Evolutionary conservation across 352 stramenopile genomes (phyloP).

Genomic region (Globisporangium ultimum): DNA sequence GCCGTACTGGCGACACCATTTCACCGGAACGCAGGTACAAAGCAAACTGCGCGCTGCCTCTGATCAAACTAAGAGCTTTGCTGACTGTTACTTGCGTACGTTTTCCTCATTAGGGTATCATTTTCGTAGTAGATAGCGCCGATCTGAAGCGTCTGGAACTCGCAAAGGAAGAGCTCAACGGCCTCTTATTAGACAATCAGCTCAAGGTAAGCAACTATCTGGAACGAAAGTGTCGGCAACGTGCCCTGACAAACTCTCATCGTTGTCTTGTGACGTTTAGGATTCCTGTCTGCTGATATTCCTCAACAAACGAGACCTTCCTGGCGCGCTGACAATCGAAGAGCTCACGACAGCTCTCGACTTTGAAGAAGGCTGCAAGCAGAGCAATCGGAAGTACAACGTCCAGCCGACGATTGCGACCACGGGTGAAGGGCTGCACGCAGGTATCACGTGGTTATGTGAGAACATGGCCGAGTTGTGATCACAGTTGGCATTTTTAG

Average conservation of each 20-base stretch:
- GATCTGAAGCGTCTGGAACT: conserved; percentile 63
- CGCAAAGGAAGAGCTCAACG: conserved; percentile 66
- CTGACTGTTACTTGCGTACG: conserved; percentile 3
- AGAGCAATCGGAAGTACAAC: conserved; percentile 43
- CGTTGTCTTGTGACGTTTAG: not conserved
- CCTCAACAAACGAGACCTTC: conserved; percentile 80
- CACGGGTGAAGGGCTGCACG: conserved; percentile 68
- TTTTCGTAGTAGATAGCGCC: conserved; percentile 83
- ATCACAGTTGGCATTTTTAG: not conserved
- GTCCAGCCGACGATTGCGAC: conserved; percentile 74
- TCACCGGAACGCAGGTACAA: conserved; percentile 74
- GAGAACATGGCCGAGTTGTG: conserved; percentile 70
- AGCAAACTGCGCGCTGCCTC: not conserved
- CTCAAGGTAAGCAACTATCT: conserved; percentile 28
- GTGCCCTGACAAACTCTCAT: not conserved
- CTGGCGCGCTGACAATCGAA: conserved; percentile 39
- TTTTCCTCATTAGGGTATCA: conserved; percentile 42
- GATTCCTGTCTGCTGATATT: conserved; percentile 65
- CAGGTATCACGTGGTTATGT: conserved; percentile 77
- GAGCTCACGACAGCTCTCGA: conserved; percentile 47
- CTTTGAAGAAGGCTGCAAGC: conserved; percentile 46
- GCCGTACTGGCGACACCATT: conserved; percentile 83
- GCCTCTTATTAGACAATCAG: conserved; percentile 64
- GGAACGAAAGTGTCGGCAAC: no score
- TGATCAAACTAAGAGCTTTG: not conserved